phyloP scores from a whole-genome alignment of 1,284 basidiomycete genomes.

The Malassezia nana region DNA sequence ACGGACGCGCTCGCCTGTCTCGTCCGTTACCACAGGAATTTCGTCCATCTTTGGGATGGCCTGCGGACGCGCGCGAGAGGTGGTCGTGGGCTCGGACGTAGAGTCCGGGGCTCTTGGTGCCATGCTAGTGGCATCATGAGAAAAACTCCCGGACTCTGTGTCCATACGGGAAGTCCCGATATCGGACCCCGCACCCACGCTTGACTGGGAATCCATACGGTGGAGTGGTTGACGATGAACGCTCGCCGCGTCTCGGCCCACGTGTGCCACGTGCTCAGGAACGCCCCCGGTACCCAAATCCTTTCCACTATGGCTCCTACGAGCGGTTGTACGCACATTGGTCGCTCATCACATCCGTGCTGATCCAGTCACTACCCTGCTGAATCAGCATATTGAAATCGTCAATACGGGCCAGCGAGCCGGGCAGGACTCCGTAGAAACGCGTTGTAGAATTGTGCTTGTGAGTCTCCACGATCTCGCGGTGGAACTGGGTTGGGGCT shows the following conservation, averaged over 20 bases:
- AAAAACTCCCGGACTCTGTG: constrained; percentile 5
- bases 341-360: constrained; percentile 2
- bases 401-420: neutral
- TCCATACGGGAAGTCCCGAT: constrained; percentile 8
- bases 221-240: neutral
- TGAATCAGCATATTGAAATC: constrained; percentile 7
- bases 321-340: neutral
- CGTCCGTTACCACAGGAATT: constrained; percentile 76
- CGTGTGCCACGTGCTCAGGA: neutral
- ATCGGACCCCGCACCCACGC: constrained; percentile 4
- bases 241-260: neutral
- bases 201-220: constrained; percentile 14
- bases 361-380: constrained; percentile 9
- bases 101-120: neutral
- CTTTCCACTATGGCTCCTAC: neutral
- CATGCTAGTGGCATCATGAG: neutral
- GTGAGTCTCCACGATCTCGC: constrained; percentile 18
- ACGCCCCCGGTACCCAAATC: neutral
- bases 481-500: constrained; percentile 2
- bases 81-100: constrained; percentile 6
- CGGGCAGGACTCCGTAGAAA: constrained; percentile 10
- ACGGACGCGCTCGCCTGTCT: constrained; percentile 81
- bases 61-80: constrained; percentile 22
- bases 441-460: constrained; percentile 8
- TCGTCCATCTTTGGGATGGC: constrained; percentile 48